Percentiles rank a stretch among this genome's conserved stretches.
Evolutionary conservation across 2,329 filamentous ascomycete species (phyloP).

Genomic region (Cytospora mali): DNA sequence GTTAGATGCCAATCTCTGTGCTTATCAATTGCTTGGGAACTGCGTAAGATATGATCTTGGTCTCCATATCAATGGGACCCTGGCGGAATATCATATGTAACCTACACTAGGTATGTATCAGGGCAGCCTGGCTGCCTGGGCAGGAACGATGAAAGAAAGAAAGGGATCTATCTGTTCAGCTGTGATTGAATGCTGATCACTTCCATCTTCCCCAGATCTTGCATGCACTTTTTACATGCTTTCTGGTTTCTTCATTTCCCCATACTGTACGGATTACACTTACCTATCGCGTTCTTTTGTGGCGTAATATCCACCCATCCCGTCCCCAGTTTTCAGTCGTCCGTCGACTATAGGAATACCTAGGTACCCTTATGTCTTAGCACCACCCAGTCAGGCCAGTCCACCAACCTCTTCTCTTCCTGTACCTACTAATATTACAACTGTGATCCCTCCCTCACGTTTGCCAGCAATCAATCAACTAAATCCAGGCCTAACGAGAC

Average conservation of each 20-base stretch:
- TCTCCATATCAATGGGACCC: too few relatives aligned
- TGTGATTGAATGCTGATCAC: not conserved
- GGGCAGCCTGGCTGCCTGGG: not conserved
- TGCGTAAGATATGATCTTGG: too few relatives aligned
- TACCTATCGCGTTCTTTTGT: not conserved
- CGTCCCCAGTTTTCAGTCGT: not conserved
- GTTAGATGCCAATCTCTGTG: too few relatives aligned
- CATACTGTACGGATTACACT: not conserved
- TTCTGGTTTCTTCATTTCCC: not conserved
- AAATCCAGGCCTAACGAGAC: not conserved
- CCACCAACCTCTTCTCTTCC: not conserved
- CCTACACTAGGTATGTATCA: not conserved
- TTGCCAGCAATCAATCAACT: not conserved
- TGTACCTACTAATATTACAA: not conserved
- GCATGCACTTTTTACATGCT: not conserved
- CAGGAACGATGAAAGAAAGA: not conserved
- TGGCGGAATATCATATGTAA: too few relatives aligned
- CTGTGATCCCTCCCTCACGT: not conserved
- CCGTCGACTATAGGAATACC: not conserved
- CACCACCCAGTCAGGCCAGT: too few relatives aligned
- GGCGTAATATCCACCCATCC: not conserved
- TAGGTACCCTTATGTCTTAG: too few relatives aligned
- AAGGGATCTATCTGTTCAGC: not conserved
- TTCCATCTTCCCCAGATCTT: not conserved
- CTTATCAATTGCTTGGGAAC: too few relatives aligned